Percentiles rank a stretch among this genome's conserved stretches.
Conservation (phyloP, 1,139 yeast genomes). For the Geotrichum europaeum region DNA sequence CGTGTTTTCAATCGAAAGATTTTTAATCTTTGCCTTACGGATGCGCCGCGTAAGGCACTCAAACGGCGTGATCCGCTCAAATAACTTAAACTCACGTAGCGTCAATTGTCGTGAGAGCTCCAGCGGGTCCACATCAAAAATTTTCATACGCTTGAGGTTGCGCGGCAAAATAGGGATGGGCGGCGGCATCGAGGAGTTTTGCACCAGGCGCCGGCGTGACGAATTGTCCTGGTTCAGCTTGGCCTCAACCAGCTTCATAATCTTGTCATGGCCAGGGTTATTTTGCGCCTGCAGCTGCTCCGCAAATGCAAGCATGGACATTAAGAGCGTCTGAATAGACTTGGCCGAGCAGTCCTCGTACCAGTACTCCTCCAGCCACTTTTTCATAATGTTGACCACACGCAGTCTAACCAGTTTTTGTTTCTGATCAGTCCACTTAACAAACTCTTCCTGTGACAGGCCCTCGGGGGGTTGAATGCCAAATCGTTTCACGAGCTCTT, state of each 20-base stretch:
- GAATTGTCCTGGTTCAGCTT: constrained; percentile 26
- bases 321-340: constrained; percentile 33
- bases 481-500: constrained; percentile 58
- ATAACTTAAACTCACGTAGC: constrained; percentile 65
- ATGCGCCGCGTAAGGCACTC: constrained; percentile 80
- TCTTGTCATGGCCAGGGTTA: constrained; percentile 35
- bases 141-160: constrained; percentile 25
- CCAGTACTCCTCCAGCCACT: constrained; percentile 76
- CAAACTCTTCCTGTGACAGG: constrained; percentile 73
- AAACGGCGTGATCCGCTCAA: constrained; percentile 59
- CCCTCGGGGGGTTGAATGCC: constrained; percentile 83
- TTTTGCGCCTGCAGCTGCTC: constrained; percentile 44
- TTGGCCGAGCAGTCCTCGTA: constrained; percentile 33
- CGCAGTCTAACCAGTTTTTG: constrained; percentile 58
- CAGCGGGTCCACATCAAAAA: constrained; percentile 58
- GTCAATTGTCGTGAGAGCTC: constrained; percentile 85
- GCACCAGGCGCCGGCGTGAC: constrained; percentile 20
- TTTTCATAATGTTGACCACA: constrained; percentile 65
- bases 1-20: constrained; percentile 14
- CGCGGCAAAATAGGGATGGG: constrained; percentile 29
- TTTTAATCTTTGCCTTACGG: constrained; percentile 17
- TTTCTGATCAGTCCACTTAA: constrained; percentile 71
- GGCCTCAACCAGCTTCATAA: constrained; percentile 24
- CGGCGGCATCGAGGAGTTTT: constrained; percentile 22
- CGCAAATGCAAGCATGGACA: constrained; percentile 54